These are phyloP conservation scores for Globisporangium perplexum DNA, from an alignment of 352 stramenopile species.

Conservation along the genomic window DNA sequence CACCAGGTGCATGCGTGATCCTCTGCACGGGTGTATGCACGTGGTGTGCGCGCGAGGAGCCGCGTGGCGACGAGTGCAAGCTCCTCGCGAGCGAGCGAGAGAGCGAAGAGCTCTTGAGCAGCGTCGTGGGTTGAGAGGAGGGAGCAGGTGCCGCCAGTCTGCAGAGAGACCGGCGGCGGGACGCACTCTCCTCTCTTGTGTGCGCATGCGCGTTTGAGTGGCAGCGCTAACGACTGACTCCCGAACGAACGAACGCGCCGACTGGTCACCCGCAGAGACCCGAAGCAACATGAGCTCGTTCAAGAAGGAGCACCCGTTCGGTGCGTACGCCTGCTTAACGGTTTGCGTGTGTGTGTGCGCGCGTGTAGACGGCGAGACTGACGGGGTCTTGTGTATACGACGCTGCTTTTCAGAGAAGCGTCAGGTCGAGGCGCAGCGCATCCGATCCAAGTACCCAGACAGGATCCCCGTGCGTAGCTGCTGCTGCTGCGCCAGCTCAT, in stretches of 20 bases:
- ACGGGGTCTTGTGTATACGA: slow-evolving; percentile 1
- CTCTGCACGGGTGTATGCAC: too few species aligned
- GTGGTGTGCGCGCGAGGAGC: too few species aligned
- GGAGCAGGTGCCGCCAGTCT: too few species aligned
- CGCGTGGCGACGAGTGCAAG: too few species aligned
- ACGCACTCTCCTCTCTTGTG: background rate
- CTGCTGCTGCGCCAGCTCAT: too few species aligned
- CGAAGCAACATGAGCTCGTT: slow-evolving; percentile 73
- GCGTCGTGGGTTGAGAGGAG: too few species aligned
- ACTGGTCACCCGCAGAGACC: background rate
- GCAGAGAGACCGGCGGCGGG: too few species aligned
- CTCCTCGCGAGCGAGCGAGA: too few species aligned
- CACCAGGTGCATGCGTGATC: too few species aligned
- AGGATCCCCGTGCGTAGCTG: slow-evolving; percentile 87
- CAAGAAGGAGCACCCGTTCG: slow-evolving; percentile 89
- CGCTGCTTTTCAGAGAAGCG: slow-evolving; percentile 85
- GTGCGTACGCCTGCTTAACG: slow-evolving; percentile 23
- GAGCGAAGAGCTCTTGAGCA: too few species aligned
- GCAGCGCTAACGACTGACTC: slow-evolving; percentile 1
- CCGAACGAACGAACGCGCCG: slow-evolving; percentile 2
- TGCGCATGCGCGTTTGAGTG: background rate
- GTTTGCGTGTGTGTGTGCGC: background rate
- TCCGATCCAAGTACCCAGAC: slow-evolving; percentile 98
- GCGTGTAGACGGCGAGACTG: background rate
- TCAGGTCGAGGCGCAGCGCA: slow-evolving; percentile 96